Evolutionary conservation across 2,329 filamentous ascomycete genomes (phyloP), one percentile per base, ranked within the genome.

Genomic region (Trichophyton verrucosum): DNA sequence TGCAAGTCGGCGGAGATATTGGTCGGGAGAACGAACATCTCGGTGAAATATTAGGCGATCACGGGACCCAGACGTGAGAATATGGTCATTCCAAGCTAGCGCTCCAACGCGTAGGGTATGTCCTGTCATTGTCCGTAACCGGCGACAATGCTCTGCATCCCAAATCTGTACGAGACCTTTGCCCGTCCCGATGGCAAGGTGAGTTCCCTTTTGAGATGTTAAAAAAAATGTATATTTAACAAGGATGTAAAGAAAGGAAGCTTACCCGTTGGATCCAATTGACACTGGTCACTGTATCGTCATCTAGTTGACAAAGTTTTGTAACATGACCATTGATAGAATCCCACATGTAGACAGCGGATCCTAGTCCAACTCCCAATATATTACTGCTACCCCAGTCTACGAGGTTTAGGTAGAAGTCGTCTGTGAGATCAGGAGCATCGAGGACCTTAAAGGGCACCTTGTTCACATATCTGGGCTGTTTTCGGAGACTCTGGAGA

Each of bases 271-370:
- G 94, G 67, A 99, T 99, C 94, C 94, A 99, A 61, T 88, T 95
- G 9, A 99, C 94, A 68, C 91, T 96, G 2, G 94, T 99, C 0
- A 99, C 92, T 0, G 86, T 91, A 71, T 99, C 94, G 68, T 96
- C 91, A 65, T 89, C 86, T 11, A 97, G 78, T 53, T 95, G 92
- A 74, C 94, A 97, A 8, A 99, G 81, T 74, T 95, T 96, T 63
- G 91, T 95, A 1, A 99, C 94, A 65, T 88, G 84, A 64, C 92
- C 94, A 6, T 88, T 88, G 66, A 90, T 85, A 3, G 91, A 94
- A 72, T 96, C 96, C 94, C 94, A 99, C 85, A 97, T 94, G 71
- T 97, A 99, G 4, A 99, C 94, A 66, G 89, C 95, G 17, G 88
- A 89, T 17, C 91, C 91, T 27, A 99, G 77, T 0, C 94, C 94